These are phyloP conservation scores for Crucibulum laeve DNA, from an alignment of 768 basidiomycete species.

Conservation along the genomic window DNA sequence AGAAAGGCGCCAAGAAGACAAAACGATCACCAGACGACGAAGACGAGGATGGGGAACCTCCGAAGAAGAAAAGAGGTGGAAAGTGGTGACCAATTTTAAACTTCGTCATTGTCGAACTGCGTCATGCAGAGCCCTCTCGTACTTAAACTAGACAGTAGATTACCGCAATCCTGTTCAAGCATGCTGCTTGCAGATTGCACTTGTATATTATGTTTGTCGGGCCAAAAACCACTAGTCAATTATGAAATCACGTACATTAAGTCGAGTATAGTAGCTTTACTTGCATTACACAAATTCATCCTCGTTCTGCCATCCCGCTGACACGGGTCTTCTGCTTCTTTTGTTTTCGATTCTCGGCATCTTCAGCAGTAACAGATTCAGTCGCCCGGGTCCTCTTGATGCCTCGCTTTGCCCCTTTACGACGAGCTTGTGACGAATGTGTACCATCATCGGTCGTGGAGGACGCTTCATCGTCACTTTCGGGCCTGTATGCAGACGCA, in stretches of 20 bases:
- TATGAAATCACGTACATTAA: too few species aligned
- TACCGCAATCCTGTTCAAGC: too few species aligned
- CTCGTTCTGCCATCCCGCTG: neutral
- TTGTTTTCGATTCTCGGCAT: conserved; percentile 22
- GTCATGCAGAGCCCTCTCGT: too few species aligned
- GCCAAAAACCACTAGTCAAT: neutral
- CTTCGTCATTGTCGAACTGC: too few species aligned
- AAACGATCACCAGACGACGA: neutral
- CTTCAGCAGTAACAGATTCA: conserved; percentile 17
- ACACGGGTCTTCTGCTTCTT: conserved; percentile 30
- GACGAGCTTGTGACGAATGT: conserved; percentile 1
- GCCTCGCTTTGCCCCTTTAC: conserved; percentile 21
- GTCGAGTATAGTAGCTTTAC: too few species aligned
- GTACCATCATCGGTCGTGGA: neutral
- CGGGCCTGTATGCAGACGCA: conserved; percentile 32
- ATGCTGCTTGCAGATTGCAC: too few species aligned
- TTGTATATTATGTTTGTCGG: neutral
- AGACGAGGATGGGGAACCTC: neutral
- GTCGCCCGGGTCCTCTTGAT: conserved; percentile 31
- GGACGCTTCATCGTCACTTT: conserved; percentile 2
- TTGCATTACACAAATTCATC: neutral
- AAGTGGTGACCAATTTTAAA: neutral
- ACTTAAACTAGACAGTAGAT: too few species aligned
- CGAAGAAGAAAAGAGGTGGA: conserved; percentile 2
- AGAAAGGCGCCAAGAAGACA: conserved; percentile 1